A percentile compares a stretch with the other conserved stretches of the same genome.
Evolutionary conservation across 2,329 filamentous ascomycete species (phyloP).

Genomic region (Scleromitrula shiraiana): DNA sequence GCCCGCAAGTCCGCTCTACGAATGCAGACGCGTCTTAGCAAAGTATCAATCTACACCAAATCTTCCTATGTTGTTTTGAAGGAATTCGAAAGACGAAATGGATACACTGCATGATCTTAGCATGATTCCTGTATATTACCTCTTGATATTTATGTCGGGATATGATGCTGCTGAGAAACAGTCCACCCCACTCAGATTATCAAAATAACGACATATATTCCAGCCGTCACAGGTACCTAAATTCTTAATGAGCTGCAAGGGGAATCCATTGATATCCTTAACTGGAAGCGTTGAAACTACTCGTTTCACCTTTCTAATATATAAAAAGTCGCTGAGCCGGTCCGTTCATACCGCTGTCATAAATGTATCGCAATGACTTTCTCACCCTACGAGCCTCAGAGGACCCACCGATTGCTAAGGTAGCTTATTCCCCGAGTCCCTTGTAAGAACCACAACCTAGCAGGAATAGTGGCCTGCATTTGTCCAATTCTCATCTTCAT

Average conservation of each 20-base stretch:
- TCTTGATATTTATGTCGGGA: neutral
- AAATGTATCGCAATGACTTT: neutral
- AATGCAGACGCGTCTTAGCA: conserved; percentile 1
- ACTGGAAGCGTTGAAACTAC: neutral
- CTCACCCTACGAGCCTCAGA: neutral
- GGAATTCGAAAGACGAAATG: neutral
- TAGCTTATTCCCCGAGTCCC: conserved; percentile 1
- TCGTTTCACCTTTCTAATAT: conserved; percentile 2
- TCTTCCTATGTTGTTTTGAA: neutral
- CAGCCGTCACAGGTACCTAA: neutral
- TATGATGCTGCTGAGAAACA: neutral
- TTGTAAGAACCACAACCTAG: conserved; percentile 8
- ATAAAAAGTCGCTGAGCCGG: conserved; percentile 19
- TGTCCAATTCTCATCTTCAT: conserved; percentile 11
- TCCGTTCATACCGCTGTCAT: conserved; percentile 21
- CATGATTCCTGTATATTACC: neutral
- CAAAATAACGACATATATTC: neutral
- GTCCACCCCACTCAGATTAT: neutral
- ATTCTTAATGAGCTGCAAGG: neutral
- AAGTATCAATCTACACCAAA: neutral
- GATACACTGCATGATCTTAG: neutral
- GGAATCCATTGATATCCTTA: neutral
- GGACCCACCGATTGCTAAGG: neutral
- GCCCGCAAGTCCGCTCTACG: conserved; percentile 12
- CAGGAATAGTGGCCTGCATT: conserved; percentile 7